Percentiles rank a stretch among this genome's conserved stretches.
These are phyloP conservation scores for Fusarium citri DNA, from an alignment of 2,329 filamentous ascomycete species.

Conservation along the genomic window DNA sequence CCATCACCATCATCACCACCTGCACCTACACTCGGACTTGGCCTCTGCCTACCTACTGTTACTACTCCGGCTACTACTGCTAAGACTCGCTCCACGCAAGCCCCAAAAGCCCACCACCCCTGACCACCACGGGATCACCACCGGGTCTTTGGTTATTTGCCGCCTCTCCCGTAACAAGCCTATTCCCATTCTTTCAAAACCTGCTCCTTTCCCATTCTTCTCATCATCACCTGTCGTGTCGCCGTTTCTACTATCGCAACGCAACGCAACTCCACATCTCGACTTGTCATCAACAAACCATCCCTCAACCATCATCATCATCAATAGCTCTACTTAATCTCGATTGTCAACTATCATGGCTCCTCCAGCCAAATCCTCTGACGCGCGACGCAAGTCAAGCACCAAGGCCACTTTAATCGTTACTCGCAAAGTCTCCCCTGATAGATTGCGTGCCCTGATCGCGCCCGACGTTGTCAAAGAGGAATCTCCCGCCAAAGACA, in stretches of 20 bases:
- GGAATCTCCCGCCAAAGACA: conserved; percentile 56
- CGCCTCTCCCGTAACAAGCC: conserved; percentile 45
- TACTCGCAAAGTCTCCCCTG: conserved; percentile 64
- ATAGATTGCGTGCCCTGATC: conserved; percentile 63
- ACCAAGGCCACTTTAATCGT: conserved; percentile 57
- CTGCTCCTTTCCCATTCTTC: conserved; percentile 28
- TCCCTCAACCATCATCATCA: conserved; percentile 19
- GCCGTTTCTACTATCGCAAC: conserved; percentile 21
- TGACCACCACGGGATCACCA: conserved; percentile 48
- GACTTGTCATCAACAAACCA: conserved; percentile 10
- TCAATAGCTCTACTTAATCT: conserved; percentile 26
- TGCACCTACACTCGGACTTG: conserved; percentile 17
- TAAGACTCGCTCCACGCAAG: conserved; percentile 46
- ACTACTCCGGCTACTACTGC: conserved; percentile 19
- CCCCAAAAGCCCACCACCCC: conserved; percentile 48
- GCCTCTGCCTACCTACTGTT: neutral
- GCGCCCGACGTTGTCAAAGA: conserved; percentile 58
- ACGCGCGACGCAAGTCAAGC: conserved; percentile 55
- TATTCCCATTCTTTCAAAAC: conserved; percentile 33
- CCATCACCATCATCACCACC: conserved; percentile 45
- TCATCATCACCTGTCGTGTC: conserved; percentile 15
- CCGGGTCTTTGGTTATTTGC: conserved; percentile 44
- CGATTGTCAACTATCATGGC: conserved; percentile 47
- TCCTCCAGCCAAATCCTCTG: conserved; percentile 50
- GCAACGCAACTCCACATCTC: conserved; percentile 3